Evolutionary conservation across 179 eudicot genomes (phyloP), one percentile per base, ranked within the genome.

Genomic region (Actinidia chinensis): DNA sequence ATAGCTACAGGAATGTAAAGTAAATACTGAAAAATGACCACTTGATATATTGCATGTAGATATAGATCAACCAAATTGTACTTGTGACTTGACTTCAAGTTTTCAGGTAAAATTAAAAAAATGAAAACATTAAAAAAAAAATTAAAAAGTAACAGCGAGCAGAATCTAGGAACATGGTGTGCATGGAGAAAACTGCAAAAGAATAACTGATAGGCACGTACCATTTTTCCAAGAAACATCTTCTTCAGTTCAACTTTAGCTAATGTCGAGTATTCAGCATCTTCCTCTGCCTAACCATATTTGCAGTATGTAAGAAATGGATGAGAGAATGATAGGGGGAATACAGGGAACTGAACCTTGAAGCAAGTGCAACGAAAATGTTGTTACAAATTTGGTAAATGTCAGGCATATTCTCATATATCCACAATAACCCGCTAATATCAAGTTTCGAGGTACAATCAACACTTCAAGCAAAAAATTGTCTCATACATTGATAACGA

Each of bases 211-310:
- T n/a, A 68, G 36, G 55, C 8, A 46, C 65, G 5, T 81, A 94
- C 98, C 86, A 54, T 61, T 88, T 89, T 94, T 51, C 87, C 88
- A 66, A 86, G 76, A 82, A 94, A 92, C 82, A 92, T 79, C 83
- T 90, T 91, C 84, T 81, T 86, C 82, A 94, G 87, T 74, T 94
- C 96, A 56, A 94, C 90, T 60, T 71, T 85, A 77, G 93, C 93
- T 85, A 88, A 74, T 78, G 61, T 87, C 17, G 98, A 94, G 82
- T 84, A 84, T 6, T 84, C 81, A 8, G 79, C 80, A 81, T 94
- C 98, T 82, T 94, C 98, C 59, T 85, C 94, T 67, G 89, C 97
- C 98, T 94, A 82, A 50, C 12, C 33, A 77, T 40, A 73, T 69
- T 25, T 56, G 68, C 28, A 79, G 68, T 75, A 84, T 11, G n/a